A percentile compares a stretch with the other conserved stretches of the same genome.
These are phyloP conservation scores for Stephania japonica DNA, from an alignment of 164 flowering plant species.

Conservation along the genomic window DNA sequence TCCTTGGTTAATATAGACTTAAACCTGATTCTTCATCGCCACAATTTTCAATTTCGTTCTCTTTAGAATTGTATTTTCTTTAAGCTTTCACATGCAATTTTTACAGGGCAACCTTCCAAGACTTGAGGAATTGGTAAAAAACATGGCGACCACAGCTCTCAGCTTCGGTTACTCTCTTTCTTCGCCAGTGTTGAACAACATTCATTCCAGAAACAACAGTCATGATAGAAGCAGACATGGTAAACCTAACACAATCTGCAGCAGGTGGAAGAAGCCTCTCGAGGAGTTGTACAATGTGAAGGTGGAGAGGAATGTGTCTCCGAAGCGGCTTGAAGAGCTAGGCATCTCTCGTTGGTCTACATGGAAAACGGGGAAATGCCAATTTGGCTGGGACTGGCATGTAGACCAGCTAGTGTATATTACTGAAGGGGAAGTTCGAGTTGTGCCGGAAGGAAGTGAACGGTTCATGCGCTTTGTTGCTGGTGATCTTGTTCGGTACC, in stretches of 20 bases:
- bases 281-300: slow-evolving; percentile 65
- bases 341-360: slow-evolving; percentile 64
- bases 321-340: slow-evolving; percentile 49
- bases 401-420: slow-evolving; percentile 75
- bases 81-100: not conserved
- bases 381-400: slow-evolving; percentile 80
- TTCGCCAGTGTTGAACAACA: not conserved
- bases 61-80: not conserved
- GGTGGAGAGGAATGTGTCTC: slow-evolving; percentile 54
- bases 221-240: not conserved
- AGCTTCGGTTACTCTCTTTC: slow-evolving; percentile 11
- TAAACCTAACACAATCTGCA: slow-evolving; percentile 24
- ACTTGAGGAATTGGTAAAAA: not conserved
- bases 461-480: slow-evolving; percentile 55
- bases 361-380: slow-evolving; percentile 76
- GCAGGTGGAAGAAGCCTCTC: slow-evolving; percentile 46
- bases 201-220: not conserved
- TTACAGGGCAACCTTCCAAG: not conserved
- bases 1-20: not conserved
- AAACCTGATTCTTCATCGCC: not conserved
- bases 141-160: slow-evolving; percentile 9
- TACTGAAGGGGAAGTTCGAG: slow-evolving; percentile 79
- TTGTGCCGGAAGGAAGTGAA: slow-evolving; percentile 75
- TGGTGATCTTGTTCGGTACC: slow-evolving; percentile 77
- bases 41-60: not conserved